phyloP scores from a whole-genome alignment of 768 basidiomycete species.

The Tricholoma sp. region DNA sequence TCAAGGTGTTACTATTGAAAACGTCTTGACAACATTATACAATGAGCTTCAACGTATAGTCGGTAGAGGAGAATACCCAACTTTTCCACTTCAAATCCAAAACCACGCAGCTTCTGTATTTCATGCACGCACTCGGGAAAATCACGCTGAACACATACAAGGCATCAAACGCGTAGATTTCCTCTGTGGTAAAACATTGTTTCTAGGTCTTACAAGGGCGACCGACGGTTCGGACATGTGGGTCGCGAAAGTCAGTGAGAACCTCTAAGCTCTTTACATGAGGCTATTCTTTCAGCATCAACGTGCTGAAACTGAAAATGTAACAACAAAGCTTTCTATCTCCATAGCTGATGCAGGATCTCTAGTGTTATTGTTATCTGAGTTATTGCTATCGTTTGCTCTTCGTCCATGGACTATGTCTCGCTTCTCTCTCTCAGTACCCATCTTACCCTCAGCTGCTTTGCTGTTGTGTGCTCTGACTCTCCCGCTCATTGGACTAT shows the following conservation, averaged over 20 bases:
- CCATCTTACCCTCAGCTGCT: background rate
- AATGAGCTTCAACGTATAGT: conserved; percentile 9
- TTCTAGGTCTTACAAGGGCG: conserved; percentile 14
- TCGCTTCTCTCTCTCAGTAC: too few species aligned
- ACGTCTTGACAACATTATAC: conserved; percentile 12
- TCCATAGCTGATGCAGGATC: background rate
- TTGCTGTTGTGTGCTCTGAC: background rate
- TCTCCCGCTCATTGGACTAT: background rate
- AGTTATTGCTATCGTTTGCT: background rate
- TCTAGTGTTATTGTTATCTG: background rate
- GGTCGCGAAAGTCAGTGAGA: background rate
- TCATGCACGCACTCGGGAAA: conserved; percentile 6
- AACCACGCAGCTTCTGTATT: conserved; percentile 5
- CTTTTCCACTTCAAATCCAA: conserved; percentile 5
- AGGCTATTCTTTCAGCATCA: background rate
- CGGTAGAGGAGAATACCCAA: conserved; percentile 10
- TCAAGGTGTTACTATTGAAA: conserved; percentile 12
- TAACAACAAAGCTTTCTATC: background rate
- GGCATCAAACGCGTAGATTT: conserved; percentile 17
- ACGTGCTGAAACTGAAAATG: background rate
- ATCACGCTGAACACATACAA: conserved; percentile 5
- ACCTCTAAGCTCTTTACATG: background rate
- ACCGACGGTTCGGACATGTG: conserved; percentile 13
- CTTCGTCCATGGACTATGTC: background rate
- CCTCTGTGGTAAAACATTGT: conserved; percentile 7